phyloP scores from a whole-genome alignment of 192 early-diverging fungal genomes.

The Mortierella claussenii region DNA sequence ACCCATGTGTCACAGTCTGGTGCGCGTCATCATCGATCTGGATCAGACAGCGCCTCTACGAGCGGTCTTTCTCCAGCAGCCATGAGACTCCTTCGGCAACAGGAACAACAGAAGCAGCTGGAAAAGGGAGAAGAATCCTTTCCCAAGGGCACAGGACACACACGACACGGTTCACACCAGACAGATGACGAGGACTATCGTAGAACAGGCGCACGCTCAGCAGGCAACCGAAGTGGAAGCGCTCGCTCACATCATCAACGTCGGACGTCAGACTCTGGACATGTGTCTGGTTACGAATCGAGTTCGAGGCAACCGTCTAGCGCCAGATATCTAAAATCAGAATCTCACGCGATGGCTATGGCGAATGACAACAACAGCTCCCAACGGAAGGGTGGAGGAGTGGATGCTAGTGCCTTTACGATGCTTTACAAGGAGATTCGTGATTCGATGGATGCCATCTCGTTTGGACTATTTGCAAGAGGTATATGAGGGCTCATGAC shows the following conservation, averaged over 20 bases:
- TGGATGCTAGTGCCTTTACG: slow-evolving; percentile 49
- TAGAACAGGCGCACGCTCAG: slow-evolving; percentile 4
- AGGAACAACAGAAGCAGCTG: slow-evolving; percentile 27
- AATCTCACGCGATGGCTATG: background rate
- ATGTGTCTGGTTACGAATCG: slow-evolving; percentile 18
- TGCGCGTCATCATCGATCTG: slow-evolving; percentile 9
- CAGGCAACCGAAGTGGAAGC: background rate
- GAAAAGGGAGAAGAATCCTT: slow-evolving; percentile 12
- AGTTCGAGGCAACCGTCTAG: slow-evolving; percentile 19
- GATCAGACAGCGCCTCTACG: slow-evolving; percentile 2
- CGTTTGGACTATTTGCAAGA: slow-evolving; percentile 47
- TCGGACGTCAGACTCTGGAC: background rate
- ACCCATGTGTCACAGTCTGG: slow-evolving; percentile 2
- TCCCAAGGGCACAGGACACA: background rate
- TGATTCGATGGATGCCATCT: slow-evolving; percentile 45
- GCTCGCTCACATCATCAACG: background rate
- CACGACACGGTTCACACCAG: slow-evolving; percentile 4
- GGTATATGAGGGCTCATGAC: no score
- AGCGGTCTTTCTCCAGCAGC: slow-evolving; percentile 36
- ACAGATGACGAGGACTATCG: slow-evolving; percentile 18
- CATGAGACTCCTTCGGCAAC: slow-evolving; percentile 23
- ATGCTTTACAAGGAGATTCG: slow-evolving; percentile 49
- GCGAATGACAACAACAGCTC: background rate
- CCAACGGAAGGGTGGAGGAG: slow-evolving; percentile 12
- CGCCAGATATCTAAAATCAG: background rate